These are phyloP conservation scores for Martiniozyma abietophila DNA, from an alignment of 805 yeast genomes.

Conservation along the genomic window DNA sequence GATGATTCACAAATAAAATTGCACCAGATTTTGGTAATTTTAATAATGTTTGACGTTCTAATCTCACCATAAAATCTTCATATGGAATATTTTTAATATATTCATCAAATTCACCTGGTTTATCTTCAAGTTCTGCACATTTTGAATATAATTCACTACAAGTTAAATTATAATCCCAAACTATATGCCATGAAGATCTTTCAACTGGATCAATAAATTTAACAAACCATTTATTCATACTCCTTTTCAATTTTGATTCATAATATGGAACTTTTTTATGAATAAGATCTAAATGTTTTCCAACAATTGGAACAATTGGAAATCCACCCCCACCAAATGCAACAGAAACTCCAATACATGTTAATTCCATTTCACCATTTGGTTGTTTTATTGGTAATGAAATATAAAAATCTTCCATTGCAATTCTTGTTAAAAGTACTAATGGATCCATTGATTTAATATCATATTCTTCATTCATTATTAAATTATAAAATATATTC, in stretches of 20 bases:
- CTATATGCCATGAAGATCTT: conserved; percentile 40
- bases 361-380: conserved; percentile 30
- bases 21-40: conserved; percentile 34
- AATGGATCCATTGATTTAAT: conserved; percentile 38
- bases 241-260: conserved; percentile 34
- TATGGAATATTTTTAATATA: conserved; percentile 29
- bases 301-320: conserved; percentile 27
- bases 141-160: conserved; percentile 24
- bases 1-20: conserved; percentile 23
- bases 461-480: conserved; percentile 35
- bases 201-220: conserved; percentile 37
- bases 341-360: conserved; percentile 42
- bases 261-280: conserved; percentile 42
- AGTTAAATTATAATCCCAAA: conserved; percentile 37
- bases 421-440: conserved; percentile 34
- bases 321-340: conserved; percentile 47
- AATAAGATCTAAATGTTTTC: conserved; percentile 33
- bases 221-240: conserved; percentile 44
- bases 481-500: conserved; percentile 30
- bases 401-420: conserved; percentile 42
- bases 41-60: conserved; percentile 39
- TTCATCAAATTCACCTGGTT: conserved; percentile 21
- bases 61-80: conserved; percentile 33
- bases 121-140: conserved; percentile 29
- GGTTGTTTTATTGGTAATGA: no score